These are phyloP conservation scores for Fusarium armeniacum DNA, from an alignment of 2,329 filamentous ascomycete genomes.

Conservation along the genomic window DNA sequence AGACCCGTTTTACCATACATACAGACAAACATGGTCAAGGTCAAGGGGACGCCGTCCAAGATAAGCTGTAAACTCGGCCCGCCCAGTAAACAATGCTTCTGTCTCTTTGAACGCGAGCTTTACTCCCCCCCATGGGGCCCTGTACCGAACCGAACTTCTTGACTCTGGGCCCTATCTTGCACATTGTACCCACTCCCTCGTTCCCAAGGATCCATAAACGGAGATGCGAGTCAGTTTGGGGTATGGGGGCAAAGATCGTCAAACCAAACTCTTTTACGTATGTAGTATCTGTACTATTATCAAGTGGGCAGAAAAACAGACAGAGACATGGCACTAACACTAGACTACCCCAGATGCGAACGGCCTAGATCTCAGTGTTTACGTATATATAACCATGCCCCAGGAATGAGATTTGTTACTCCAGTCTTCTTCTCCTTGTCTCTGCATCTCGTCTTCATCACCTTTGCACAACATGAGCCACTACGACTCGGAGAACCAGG, in stretches of 20 bases:
- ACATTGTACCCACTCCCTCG: conserved; percentile 17
- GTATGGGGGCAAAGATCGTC: conserved; percentile 32
- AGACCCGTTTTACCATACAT: conserved; percentile 10
- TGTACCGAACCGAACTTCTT: conserved; percentile 1
- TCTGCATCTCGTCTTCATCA: conserved; percentile 7
- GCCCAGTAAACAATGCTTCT: not conserved
- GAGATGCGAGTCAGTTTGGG: conserved; percentile 42
- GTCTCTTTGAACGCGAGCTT: not conserved
- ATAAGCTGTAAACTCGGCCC: conserved; percentile 38
- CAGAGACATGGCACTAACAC: not conserved
- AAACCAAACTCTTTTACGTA: conserved; percentile 37
- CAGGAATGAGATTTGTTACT: conserved; percentile 6
- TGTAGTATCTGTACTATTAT: conserved; percentile 11
- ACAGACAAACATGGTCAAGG: conserved; percentile 3
- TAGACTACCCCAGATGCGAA: conserved; percentile 27
- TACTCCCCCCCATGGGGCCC: conserved; percentile 23
- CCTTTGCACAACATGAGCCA: conserved; percentile 28
- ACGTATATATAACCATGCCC: conserved; percentile 31
- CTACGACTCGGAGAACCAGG: conserved; percentile 38
- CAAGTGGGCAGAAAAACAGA: conserved; percentile 5
- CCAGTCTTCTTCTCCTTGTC: not conserved
- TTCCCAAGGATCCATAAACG: conserved; percentile 26
- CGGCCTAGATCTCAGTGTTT: conserved; percentile 3
- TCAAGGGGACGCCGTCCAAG: conserved; percentile 9
- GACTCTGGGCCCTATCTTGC: conserved; percentile 18